phyloP scores from a whole-genome alignment of 371 early-diverging fungal genomes.

The Actinomortierella ambigua region DNA sequence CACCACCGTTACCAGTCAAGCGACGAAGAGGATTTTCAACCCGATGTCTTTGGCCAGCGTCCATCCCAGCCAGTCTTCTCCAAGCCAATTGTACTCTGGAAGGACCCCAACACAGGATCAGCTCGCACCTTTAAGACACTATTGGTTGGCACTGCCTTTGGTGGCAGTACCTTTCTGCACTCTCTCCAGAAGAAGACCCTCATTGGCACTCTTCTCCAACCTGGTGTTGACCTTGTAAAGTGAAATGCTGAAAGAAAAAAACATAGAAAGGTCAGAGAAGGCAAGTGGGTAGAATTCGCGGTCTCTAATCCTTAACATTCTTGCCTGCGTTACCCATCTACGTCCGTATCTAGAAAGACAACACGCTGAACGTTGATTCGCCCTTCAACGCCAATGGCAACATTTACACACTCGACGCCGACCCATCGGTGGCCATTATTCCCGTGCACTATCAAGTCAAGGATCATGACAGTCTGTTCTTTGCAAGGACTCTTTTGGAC shows the following conservation, averaged over 20 bases:
- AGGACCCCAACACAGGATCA: conserved; percentile 1
- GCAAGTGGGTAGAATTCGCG: too few relatives aligned
- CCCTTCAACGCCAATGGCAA: conserved; percentile 37
- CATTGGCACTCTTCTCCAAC: conserved; percentile 26
- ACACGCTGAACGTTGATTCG: conserved; percentile 21
- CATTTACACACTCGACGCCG: conserved; percentile 28
- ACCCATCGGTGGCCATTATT: conserved; percentile 21
- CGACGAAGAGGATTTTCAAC: conserved; percentile 46
- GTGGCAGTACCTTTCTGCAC: conserved; percentile 31
- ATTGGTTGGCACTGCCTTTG: conserved; percentile 35
- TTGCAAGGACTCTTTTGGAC: conserved; percentile 36
- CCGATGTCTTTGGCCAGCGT: conserved; percentile 7
- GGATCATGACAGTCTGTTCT: conserved; percentile 36
- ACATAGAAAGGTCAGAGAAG: too few relatives aligned
- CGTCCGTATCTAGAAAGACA: conserved; percentile 47
- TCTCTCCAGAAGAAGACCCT: conserved; percentile 29
- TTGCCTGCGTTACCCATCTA: too few relatives aligned
- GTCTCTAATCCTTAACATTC: too few relatives aligned
- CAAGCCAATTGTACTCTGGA: conserved; percentile 33
- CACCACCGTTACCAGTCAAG: conserved; percentile 47
- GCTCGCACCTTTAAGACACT: conserved; percentile 24
- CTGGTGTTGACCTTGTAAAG: conserved; percentile 37
- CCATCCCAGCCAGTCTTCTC: conserved; percentile 23
- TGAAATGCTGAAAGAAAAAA: not conserved
- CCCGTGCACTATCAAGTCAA: conserved; percentile 40